phyloP scores from a whole-genome alignment of 2,329 filamentous ascomycete genomes.

The Hysterium pulicare region DNA sequence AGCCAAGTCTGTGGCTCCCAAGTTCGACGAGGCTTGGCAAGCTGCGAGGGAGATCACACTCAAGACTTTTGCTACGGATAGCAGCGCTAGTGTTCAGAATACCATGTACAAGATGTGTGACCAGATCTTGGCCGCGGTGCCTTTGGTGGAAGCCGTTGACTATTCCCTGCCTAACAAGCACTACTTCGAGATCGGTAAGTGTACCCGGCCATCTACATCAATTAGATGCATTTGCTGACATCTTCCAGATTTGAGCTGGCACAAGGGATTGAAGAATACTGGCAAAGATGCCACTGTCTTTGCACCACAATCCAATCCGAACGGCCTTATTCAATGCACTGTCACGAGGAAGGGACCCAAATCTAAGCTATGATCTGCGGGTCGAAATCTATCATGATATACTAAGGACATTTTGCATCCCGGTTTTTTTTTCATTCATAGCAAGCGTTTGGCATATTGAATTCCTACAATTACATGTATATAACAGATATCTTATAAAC shows the following conservation, averaged over 20 bases:
- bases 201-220: background rate
- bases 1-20: constrained; percentile 60
- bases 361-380: constrained; percentile 36
- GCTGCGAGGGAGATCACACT: constrained; percentile 81
- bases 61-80: constrained; percentile 83
- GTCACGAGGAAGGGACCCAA: constrained; percentile 60
- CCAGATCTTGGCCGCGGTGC: constrained; percentile 73
- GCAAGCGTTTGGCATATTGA: constrained; percentile 3
- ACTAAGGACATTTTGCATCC: background rate
- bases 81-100: constrained; percentile 88
- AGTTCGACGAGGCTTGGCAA: constrained; percentile 78
- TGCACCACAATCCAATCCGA: constrained; percentile 86
- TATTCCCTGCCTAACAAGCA: constrained; percentile 97
- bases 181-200: constrained; percentile 90
- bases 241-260: constrained; percentile 81
- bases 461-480: constrained; percentile 8
- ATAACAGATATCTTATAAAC: background rate
- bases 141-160: constrained; percentile 67
- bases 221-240: constrained; percentile 9
- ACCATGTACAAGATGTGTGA: constrained; percentile 99
- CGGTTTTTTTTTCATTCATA: too few relatives aligned
- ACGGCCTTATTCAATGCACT: constrained; percentile 92
- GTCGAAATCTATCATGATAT: too few relatives aligned
- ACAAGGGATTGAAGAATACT: constrained; percentile 92
- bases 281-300: constrained; percentile 95